Conservation (phyloP, 176 grass and related monocot species). For the Phoenix roebelenii region DNA sequence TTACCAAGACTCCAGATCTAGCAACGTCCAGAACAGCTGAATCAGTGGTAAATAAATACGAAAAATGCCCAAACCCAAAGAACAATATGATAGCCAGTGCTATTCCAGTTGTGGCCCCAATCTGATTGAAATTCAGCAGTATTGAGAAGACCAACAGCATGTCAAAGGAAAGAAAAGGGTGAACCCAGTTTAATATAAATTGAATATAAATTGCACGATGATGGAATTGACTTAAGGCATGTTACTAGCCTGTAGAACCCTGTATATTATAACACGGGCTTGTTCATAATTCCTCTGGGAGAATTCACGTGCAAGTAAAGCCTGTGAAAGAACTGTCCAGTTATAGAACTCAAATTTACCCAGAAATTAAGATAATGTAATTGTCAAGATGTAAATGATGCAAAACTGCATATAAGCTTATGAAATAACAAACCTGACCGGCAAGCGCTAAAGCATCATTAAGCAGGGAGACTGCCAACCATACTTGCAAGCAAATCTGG, state of each 20-base stretch:
- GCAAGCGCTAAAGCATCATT: constrained; percentile 89
- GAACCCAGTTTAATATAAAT: no score
- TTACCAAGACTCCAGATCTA: constrained; percentile 73
- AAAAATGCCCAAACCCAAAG: constrained; percentile 61
- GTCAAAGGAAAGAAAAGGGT: background rate
- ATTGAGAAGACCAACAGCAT: background rate
- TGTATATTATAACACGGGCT: constrained; percentile 59
- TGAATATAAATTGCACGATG: no score
- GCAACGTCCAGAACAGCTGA: constrained; percentile 51
- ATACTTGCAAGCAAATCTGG: constrained; percentile 86
- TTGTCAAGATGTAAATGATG: no score
- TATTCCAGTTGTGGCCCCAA: constrained; percentile 60
- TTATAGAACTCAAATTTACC: no score
- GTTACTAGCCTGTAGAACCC: constrained; percentile 52
- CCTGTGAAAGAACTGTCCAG: constrained; percentile 19
- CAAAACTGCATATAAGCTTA: no score
- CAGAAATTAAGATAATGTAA: no score
- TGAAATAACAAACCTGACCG: constrained; percentile 61
- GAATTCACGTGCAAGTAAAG: constrained; percentile 82
- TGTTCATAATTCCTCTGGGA: constrained; percentile 56
- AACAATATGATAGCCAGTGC: constrained; percentile 51
- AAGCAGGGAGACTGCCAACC: constrained; percentile 72
- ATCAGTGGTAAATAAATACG: constrained; percentile 69
- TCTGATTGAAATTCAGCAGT: constrained; percentile 29
- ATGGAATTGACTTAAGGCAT: background rate